Percentiles rank a stretch among this genome's conserved stretches.
phyloP scores from a whole-genome alignment of 106 monocot genomes.

The Acorus gramineus region DNA sequence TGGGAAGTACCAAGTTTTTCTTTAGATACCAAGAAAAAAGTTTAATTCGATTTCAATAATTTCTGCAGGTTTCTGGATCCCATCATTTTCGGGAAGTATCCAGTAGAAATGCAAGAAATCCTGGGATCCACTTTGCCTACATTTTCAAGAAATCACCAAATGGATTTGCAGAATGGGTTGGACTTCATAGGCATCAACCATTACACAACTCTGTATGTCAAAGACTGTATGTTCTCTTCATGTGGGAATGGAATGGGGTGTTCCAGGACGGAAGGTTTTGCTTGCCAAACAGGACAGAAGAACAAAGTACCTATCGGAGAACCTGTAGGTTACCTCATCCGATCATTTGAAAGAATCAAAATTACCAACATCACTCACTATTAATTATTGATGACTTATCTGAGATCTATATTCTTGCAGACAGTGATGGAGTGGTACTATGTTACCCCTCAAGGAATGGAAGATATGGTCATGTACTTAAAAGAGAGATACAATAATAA shows the following conservation, averaged over 20 bases:
- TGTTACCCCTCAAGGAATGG: conserved; percentile 36
- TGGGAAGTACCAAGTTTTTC: no score
- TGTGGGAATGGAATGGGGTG: conserved; percentile 5
- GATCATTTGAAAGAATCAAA: background rate
- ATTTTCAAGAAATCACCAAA: conserved; percentile 15
- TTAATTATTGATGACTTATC: background rate
- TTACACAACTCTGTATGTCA: conserved; percentile 36
- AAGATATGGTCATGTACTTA: conserved; percentile 33
- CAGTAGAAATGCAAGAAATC: conserved; percentile 29
- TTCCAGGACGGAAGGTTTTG: conserved; percentile 7
- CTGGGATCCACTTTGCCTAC: conserved; percentile 25
- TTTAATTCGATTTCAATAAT: background rate
- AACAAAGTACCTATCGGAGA: conserved; percentile 34
- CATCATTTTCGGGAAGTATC: conserved; percentile 35
- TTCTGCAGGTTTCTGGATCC: conserved; percentile 41
- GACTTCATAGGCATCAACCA: conserved; percentile 56
- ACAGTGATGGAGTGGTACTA: conserved; percentile 26
- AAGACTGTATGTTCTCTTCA: conserved; percentile 33
- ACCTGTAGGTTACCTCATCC: background rate
- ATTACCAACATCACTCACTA: no score
- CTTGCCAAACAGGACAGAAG: conserved; percentile 12
- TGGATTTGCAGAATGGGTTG: background rate
- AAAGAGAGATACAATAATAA: conserved; percentile 43
- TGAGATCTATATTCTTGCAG: conserved; percentile 1
- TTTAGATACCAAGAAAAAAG: background rate